Evolutionary conservation across 345 rosid species (phyloP), one percentile per base, ranked within the genome.

Genomic region (Bruguiera sexangula): DNA sequence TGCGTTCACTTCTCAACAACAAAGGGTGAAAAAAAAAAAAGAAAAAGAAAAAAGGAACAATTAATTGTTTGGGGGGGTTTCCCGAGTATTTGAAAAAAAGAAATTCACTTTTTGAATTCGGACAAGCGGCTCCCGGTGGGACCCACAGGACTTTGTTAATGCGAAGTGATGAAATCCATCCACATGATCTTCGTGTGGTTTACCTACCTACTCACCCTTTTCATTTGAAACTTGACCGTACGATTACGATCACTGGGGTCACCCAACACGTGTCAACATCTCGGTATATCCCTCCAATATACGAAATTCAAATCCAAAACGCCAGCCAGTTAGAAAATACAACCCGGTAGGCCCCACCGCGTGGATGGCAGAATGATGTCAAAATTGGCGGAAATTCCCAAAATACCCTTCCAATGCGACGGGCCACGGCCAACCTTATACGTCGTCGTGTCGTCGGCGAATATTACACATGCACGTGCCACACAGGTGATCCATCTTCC

Each of bases 261-360:
- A 62, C 21, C 59, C 18, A 21, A 52, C 73, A 71, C 79, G 73
- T 68, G 79, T 64, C 71, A 5, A 22, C 3, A 20, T 1, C 10
- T 18, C 0, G 19, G 15, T 0, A 0, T 6, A 67, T 70, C 74
- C 73, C 79, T 73, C 73, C 84, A 70, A 55, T 55, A 50, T 30
- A 62, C 69, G 75, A 72, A 72, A 50, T 81, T 78, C 60, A 70
- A 78, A 81, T 52, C 21, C 21, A 21, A 26, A 46, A 59, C 8
- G 3, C n/a, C 4, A 18, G 27, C 62, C 2, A 37, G 59, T 63
- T 20, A 19, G 55, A 8, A 36, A 39, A 20, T 5, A 71, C 50
- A 57, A 68, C 29, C 18, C 29, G 19, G 30, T 48, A 22, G 57
- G 68, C 57, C 68, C 67, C 37, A 19, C 58, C 8, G 57, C 58